phyloP scores from a whole-genome alignment of 2,329 filamentous ascomycete genomes.

The Chrysoporthe austroafricana region DNA sequence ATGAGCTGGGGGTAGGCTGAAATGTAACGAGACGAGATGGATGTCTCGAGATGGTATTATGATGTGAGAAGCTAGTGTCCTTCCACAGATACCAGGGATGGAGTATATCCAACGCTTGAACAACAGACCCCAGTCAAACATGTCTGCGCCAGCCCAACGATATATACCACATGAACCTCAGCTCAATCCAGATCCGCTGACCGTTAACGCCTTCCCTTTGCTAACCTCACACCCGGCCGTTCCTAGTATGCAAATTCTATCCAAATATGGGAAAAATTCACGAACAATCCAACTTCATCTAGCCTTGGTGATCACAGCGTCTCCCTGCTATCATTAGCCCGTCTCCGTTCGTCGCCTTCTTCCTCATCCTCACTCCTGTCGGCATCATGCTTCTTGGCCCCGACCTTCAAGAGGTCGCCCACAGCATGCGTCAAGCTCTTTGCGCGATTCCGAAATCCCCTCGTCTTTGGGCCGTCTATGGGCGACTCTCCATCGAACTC shows the following conservation, averaged over 20 bases:
- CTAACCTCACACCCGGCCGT: background rate
- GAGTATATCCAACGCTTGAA: background rate
- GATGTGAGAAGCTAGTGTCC: background rate
- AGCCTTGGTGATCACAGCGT: background rate
- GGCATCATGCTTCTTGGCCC: constrained; percentile 12
- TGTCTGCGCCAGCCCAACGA: background rate
- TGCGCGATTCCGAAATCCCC: constrained; percentile 27
- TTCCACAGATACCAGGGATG: background rate
- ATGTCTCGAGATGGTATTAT: constrained; percentile 1
- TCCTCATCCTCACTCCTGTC: background rate
- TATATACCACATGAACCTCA: background rate
- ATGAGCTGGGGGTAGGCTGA: background rate
- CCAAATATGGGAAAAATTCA: background rate
- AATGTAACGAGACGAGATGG: background rate
- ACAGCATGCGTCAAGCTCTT: constrained; percentile 29
- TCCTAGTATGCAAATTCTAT: background rate
- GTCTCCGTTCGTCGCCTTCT: background rate
- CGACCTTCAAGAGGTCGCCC: constrained; percentile 25
- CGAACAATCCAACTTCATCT: background rate
- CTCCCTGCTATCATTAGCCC: constrained; percentile 9
- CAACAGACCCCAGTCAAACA: background rate
- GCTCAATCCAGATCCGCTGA: constrained; percentile 5
- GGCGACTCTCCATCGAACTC: constrained; percentile 1
- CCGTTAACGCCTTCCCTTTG: constrained; percentile 11
- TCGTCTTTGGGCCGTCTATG: constrained; percentile 12